Base-by-base conservation (phyloP, 306 rosid genomes). In the Prunus mira region DNA sequence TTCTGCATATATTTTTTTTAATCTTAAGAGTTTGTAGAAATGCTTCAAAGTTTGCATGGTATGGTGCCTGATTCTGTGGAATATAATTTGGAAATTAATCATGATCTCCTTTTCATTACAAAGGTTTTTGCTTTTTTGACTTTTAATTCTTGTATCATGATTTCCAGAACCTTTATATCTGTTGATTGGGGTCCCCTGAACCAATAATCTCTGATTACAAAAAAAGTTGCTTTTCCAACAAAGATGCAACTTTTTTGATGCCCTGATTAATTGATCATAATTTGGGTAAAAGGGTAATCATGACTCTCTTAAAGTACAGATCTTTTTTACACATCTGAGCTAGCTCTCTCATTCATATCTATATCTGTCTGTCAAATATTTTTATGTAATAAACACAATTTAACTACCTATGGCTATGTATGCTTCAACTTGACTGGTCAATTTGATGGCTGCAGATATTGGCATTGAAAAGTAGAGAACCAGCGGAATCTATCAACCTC, bases 401-500 rank as follows among this genome's bases (percentile, higher is more conserved):
- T 12, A 47, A 45, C 71, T 46, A 32, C 43, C 9, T 38, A 38
- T 38, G 43, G 43, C 43, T 1, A 38, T 38, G 43, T 38, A 38
- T 6, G 43, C 43, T 38, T 38, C 43, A 38, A 6, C 2, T 65
- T 47, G 19, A 77, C 75, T 49, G 27, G 9, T 75, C 49, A 69
- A 69, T 82, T 64, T 60, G 9, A 38, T 50, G 57, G 63, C 1
- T 76, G 58, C 86, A 96, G 99, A 89, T 96, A 86, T 56, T 87
- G 96, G 90, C 90, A 81, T 81, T 96, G 82, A 96, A 96, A 85
- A 90, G 64, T 82, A 91, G 97, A 88, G 99, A 96, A 28, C 96
- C 99, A 82, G 90, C 93, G 14, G 99, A 92, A 82, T 92, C 98
- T 0, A 96, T 96, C 67, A 96, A 96, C 74, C 97, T 96, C 17